Percentiles rank a stretch among this genome's conserved stretches.
phyloP scores from a whole-genome alignment of 169 alveolate species.

The Plasmodium vivax region DNA sequence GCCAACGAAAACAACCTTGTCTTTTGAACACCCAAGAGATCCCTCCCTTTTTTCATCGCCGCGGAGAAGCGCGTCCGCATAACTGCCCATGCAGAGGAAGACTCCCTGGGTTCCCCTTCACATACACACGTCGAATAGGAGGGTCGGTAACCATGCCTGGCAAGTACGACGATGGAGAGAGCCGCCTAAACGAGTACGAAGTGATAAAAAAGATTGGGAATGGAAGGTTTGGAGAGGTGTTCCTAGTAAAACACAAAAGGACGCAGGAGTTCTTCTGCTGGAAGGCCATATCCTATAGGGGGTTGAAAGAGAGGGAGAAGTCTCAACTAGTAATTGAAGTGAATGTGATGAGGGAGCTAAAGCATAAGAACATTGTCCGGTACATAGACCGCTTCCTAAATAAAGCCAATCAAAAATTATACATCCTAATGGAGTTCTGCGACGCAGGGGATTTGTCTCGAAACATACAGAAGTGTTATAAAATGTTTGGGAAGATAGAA shows the following conservation, averaged over 20 bases:
- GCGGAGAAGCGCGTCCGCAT: background rate
- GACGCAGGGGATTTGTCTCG: constrained; percentile 96
- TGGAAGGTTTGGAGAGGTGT: constrained; percentile 93
- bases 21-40: background rate
- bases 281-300: constrained; percentile 95
- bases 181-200: constrained; percentile 85
- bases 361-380: constrained; percentile 95
- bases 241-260: constrained; percentile 88
- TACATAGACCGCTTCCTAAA: constrained; percentile 95
- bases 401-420: constrained; percentile 91
- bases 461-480: constrained; percentile 91
- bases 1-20: background rate
- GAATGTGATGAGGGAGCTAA: constrained; percentile 94
- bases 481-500: constrained; percentile 90
- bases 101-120: background rate
- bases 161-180: constrained; percentile 80
- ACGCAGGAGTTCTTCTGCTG: constrained; percentile 92
- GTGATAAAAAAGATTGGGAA: constrained; percentile 88
- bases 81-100: background rate
- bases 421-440: constrained; percentile 96
- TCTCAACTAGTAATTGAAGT: constrained; percentile 96
- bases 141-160: constrained; percentile 37
- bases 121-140: background rate
- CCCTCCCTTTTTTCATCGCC: background rate
- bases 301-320: constrained; percentile 95